Percentiles rank a stretch among this genome's conserved stretches.
These are phyloP conservation scores for Arachis monticola DNA, from an alignment of 331 rosid species.

Conservation along the genomic window DNA sequence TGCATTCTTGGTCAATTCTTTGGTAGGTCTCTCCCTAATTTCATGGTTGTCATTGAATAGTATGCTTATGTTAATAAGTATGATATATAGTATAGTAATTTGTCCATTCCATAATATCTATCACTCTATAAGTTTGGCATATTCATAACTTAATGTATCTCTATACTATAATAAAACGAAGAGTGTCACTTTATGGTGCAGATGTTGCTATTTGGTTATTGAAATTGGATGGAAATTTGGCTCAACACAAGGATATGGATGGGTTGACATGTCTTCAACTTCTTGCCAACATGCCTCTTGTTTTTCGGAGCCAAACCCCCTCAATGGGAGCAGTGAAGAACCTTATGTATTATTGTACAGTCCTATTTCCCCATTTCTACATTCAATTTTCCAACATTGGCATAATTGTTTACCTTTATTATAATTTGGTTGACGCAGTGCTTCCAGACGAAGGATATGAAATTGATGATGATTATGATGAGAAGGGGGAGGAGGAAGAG, in stretches of 20 bases:
- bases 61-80: no score
- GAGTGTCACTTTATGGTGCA: slow-evolving; percentile 7
- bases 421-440: slow-evolving; percentile 19
- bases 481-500: neutral
- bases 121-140: no score
- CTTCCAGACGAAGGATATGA: slow-evolving; percentile 37
- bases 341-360: slow-evolving; percentile 16
- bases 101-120: no score
- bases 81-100: no score
- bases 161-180: no score
- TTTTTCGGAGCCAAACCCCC: slow-evolving; percentile 19
- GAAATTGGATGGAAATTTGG: slow-evolving; percentile 6
- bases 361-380: neutral
- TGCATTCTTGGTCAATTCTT: slow-evolving; percentile 3
- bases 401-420: neutral
- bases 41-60: no score
- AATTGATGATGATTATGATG: slow-evolving; percentile 11
- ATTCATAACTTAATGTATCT: no score
- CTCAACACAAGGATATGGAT: neutral
- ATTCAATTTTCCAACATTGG: neutral
- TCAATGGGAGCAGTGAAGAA: neutral
- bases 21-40: slow-evolving; percentile 10
- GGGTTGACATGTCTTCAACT: slow-evolving; percentile 37
- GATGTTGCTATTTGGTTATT: slow-evolving; percentile 33
- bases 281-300: slow-evolving; percentile 30